Conservation (phyloP, 768 basidiomycete species). For the Xanthoconium stramineum region DNA sequence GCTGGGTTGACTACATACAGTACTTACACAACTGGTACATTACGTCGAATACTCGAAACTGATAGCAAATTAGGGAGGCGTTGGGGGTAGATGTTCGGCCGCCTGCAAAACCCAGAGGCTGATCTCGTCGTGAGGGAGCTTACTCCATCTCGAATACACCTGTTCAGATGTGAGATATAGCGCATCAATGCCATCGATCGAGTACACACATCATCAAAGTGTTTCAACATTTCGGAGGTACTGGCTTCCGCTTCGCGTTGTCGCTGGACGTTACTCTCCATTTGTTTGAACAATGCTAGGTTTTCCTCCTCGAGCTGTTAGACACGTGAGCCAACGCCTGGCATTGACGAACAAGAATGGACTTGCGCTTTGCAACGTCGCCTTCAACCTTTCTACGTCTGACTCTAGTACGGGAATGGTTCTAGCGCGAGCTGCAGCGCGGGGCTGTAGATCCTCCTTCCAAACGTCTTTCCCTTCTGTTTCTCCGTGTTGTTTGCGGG, state of each 20-base stretch:
- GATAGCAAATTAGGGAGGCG: slow-evolving; percentile 9
- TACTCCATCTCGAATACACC: slow-evolving; percentile 51
- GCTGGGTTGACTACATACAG: too few species aligned
- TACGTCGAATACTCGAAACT: too few species aligned
- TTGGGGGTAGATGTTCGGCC: slow-evolving; percentile 35
- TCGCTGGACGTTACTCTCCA: slow-evolving; percentile 47
- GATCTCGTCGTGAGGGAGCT: slow-evolving; percentile 64
- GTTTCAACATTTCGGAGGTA: slow-evolving; percentile 45
- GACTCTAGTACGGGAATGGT: slow-evolving; percentile 56
- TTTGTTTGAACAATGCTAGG: slow-evolving; percentile 39
- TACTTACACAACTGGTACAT: too few species aligned
- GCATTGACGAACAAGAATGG: background rate
- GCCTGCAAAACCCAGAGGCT: slow-evolving; percentile 42
- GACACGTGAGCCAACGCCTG: background rate
- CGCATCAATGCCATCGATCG: background rate
- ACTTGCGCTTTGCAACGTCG: slow-evolving; percentile 36
- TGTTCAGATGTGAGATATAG: slow-evolving; percentile 22
- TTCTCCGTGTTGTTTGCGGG: slow-evolving; percentile 45
- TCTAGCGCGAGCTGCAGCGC: slow-evolving; percentile 57
- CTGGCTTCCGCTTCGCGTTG: slow-evolving; percentile 46
- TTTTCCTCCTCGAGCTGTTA: slow-evolving; percentile 61
- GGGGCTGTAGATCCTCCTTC: slow-evolving; percentile 62
- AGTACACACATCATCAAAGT: slow-evolving; percentile 49
- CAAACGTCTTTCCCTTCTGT: slow-evolving; percentile 54
- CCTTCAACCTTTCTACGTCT: slow-evolving; percentile 39